These are phyloP conservation scores for Nitzschia inconspicua DNA, from an alignment of 108 stramenopile species.

Conservation along the genomic window DNA sequence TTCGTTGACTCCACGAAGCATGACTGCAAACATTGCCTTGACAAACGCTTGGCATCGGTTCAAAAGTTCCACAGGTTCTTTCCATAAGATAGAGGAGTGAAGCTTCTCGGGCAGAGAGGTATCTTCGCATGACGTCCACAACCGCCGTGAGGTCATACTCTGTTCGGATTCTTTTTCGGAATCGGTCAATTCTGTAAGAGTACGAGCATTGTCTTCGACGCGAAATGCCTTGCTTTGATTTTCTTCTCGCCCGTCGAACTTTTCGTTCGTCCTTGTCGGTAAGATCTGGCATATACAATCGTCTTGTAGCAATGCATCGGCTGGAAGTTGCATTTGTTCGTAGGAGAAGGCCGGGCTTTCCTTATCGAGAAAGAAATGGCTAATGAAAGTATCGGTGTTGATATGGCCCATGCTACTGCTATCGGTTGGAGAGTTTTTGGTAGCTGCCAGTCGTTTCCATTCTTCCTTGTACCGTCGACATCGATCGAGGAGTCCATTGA, in stretches of 20 bases:
- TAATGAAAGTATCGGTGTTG: conserved; percentile 15
- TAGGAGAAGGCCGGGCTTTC: conserved; percentile 80
- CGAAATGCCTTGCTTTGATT: conserved; percentile 15
- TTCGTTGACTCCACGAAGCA: conserved; percentile 21
- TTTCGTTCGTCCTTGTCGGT: conserved; percentile 20
- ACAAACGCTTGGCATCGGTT: conserved; percentile 51
- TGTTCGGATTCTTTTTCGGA: conserved; percentile 52
- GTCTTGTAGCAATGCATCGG: conserved; percentile 77
- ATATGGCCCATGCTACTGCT: not conserved
- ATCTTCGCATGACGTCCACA: conserved; percentile 42
- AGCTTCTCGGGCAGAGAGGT: conserved; percentile 70
- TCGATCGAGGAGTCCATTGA: conserved; percentile 67
- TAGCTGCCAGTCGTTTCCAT: conserved; percentile 50
- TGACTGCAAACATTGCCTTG: conserved; percentile 36
- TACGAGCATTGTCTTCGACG: no score
- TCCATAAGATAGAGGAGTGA: conserved; percentile 58
- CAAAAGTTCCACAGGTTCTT: conserved; percentile 54
- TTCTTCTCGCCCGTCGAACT: conserved; percentile 5
- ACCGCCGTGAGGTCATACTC: conserved; percentile 46
- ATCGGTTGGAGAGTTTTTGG: conserved; percentile 7
- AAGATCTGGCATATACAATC: conserved; percentile 68
- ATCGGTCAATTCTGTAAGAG: conserved; percentile 30
- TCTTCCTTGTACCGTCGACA: conserved; percentile 72
- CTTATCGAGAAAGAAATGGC: conserved; percentile 78
- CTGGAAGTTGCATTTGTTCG: conserved; percentile 75